Evolutionary conservation across 331 rosid species (phyloP), one percentile per base, ranked within the genome.

Genomic region (Quercus lobata): DNA sequence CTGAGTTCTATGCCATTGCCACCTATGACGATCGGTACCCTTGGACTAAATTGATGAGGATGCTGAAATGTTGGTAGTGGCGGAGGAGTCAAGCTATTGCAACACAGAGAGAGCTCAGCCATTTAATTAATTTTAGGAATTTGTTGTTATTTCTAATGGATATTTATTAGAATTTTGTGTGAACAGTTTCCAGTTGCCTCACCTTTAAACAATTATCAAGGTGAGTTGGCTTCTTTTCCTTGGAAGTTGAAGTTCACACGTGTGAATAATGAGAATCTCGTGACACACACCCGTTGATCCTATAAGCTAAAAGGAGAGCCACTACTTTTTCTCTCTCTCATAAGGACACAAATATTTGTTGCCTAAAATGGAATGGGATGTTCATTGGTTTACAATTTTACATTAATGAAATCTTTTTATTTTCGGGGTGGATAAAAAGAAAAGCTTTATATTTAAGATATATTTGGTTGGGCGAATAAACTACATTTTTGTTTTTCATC

Each of bases 61-160:
- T 54, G 75, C 57, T 32, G 53, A 71, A 37, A 76, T 16, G 19
- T 56, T 4, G 65, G 62, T 5, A 76, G 32, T 27, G 12, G 81
- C 76, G 69, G 76, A 15, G 80, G 30, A 34, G 66, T 72, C 49
- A 62, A 73, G 69, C 73, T 56, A 53, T 34, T 61, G 83, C 79
- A 81, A 65, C 61, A 58, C 52, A 79, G 30, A 57, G 74, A 70
- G 44, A 65, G 49, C 11, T 22, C 77, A 54, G 73, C 60, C 82
- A 72, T 84, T 24, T 66, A 11, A 27, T 35, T 18, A 27, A 3
- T 14, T 62, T 15, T 5, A 34, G 18, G n/a, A 18, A 1, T 19
- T 15, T 32, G 9, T 8, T 35, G 10, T 4, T 68, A 24, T 68
- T 66, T 30, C 37, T 35, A 68, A 35, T 17, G 21, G 19, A 29